Evolutionary conservation across 2,329 filamentous ascomycete genomes (phyloP).

Genomic region (Epichloe typhina): DNA sequence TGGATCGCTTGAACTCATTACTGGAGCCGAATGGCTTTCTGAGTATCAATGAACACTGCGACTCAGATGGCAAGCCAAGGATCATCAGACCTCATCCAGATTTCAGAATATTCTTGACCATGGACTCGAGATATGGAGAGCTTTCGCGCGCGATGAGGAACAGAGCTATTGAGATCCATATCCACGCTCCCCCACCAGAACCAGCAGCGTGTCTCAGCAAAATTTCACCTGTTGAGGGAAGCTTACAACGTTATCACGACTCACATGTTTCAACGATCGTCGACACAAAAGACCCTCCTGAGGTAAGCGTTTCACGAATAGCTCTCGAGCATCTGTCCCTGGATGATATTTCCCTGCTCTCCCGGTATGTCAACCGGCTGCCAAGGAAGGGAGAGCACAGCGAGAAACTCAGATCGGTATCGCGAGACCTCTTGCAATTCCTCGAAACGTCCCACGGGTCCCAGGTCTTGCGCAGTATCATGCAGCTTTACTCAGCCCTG

Average conservation of each 20-base stretch:
- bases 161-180: constrained; percentile 77
- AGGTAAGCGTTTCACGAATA: constrained; percentile 18
- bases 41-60: constrained; percentile 87
- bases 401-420: constrained; percentile 4
- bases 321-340: constrained; percentile 35
- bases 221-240: constrained; percentile 35
- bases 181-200: constrained; percentile 36
- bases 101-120: constrained; percentile 87
- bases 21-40: constrained; percentile 81
- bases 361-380: constrained; percentile 17
- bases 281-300: constrained; percentile 10
- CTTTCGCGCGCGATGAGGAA: constrained; percentile 95
- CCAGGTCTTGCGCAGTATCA: constrained; percentile 19
- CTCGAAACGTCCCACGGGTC: constrained; percentile 20
- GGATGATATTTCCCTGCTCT: constrained; percentile 28
- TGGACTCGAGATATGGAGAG: constrained; percentile 85
- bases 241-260: constrained; percentile 32
- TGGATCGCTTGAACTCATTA: constrained; percentile 87
- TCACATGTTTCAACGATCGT: constrained; percentile 20
- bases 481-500: constrained; percentile 22
- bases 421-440: constrained; percentile 17
- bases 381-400: constrained; percentile 4
- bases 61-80: constrained; percentile 65
- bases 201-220: constrained; percentile 22
- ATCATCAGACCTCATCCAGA: constrained; percentile 70